phyloP scores from a whole-genome alignment of 192 early-diverging fungal species.

The Backusella parvicylindrica region DNA sequence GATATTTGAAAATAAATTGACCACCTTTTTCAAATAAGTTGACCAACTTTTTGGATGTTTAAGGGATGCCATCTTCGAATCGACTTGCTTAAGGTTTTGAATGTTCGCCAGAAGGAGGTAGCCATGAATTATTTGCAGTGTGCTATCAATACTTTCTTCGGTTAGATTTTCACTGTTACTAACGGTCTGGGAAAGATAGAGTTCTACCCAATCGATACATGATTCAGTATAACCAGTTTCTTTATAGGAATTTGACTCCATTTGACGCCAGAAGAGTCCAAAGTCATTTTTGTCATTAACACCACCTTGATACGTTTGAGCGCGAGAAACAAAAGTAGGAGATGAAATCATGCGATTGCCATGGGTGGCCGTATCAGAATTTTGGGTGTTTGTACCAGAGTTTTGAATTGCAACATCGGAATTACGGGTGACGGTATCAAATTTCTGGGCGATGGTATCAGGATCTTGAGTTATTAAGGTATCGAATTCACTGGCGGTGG shows the following conservation, averaged over 20 bases:
- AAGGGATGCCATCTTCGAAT: conserved; percentile 2
- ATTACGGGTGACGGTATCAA: neutral
- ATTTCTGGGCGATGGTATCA: neutral
- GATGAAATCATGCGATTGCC: neutral
- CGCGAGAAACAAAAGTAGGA: neutral
- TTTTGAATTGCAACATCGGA: neutral
- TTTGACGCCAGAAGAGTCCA: conserved; percentile 14
- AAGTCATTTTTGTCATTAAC: neutral
- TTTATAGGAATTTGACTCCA: neutral
- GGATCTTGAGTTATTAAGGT: neutral
- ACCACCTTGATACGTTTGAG: conserved; percentile 9
- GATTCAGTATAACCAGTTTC: conserved; percentile 21
- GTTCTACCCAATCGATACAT: conserved; percentile 18
- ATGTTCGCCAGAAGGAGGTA: neutral
- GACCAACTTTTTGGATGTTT: too few relatives aligned
- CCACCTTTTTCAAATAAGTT: too few relatives aligned
- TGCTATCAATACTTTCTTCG: conserved; percentile 5
- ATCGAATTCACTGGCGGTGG: neutral
- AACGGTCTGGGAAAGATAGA: neutral
- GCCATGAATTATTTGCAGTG: conserved; percentile 8
- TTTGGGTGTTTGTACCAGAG: too few relatives aligned
- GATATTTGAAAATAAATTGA: too few relatives aligned
- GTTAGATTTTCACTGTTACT: conserved; percentile 6
- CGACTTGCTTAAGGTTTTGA: neutral
- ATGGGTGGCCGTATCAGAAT: neutral